Conservation (phyloP, 768 basidiomycete species). For the Kockovaella imperatae region DNA sequence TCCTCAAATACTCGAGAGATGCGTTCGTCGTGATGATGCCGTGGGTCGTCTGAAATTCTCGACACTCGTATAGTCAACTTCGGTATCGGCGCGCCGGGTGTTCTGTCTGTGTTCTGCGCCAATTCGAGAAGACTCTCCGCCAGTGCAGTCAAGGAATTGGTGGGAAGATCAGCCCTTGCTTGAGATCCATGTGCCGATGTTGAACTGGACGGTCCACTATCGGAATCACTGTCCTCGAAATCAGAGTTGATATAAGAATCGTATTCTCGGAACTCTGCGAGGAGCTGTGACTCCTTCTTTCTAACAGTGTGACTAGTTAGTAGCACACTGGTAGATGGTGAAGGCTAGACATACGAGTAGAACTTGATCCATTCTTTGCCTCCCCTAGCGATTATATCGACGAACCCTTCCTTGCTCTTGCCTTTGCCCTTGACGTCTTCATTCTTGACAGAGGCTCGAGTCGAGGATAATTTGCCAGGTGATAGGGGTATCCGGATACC, state of each 20-base stretch:
- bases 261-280: slow-evolving; percentile 73
- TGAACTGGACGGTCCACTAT: background rate
- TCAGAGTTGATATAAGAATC: slow-evolving; percentile 69
- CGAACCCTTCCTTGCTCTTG: slow-evolving; percentile 32
- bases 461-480: background rate
- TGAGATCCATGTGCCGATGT: background rate
- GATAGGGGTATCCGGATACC: background rate
- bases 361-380: slow-evolving; percentile 73
- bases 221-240: slow-evolving; percentile 47
- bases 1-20: slow-evolving; percentile 56
- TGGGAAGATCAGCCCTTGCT: too few species aligned
- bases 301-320: slow-evolving; percentile 44
- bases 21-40: slow-evolving; percentile 47
- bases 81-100: slow-evolving; percentile 41
- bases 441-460: background rate
- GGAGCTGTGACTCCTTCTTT: slow-evolving; percentile 64
- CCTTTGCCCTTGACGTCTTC: slow-evolving; percentile 1
- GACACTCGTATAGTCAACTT: slow-evolving; percentile 59
- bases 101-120: slow-evolving; percentile 54
- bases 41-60: slow-evolving; percentile 48
- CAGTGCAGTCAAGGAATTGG: slow-evolving; percentile 66
- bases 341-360: slow-evolving; percentile 60
- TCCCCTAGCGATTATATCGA: slow-evolving; percentile 70
- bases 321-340: background rate
- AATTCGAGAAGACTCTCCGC: slow-evolving; percentile 61